Conservation (phyloP, 1,139 yeast genomes). For the Kazachstania sp. region DNA sequence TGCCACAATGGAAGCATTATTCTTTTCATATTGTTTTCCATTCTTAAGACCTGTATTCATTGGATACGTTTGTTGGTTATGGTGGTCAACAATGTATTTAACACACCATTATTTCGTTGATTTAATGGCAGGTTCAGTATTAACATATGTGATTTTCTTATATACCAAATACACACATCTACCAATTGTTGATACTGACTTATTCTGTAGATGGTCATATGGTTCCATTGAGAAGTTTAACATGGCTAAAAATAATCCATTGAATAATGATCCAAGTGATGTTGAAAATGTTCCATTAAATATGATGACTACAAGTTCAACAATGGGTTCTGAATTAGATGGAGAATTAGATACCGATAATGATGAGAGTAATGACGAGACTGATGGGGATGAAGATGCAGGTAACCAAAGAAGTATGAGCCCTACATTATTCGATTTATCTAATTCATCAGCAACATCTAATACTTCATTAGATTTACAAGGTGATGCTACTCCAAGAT, state of each 20-base stretch:
- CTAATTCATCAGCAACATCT: constrained; percentile 28
- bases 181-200: constrained; percentile 55
- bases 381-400: constrained; percentile 16
- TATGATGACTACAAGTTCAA: constrained; percentile 1
- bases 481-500: constrained; percentile 21
- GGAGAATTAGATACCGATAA: neutral
- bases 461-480: constrained; percentile 20
- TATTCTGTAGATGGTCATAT: constrained; percentile 85
- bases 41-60: constrained; percentile 55
- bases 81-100: constrained; percentile 98
- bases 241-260: constrained; percentile 32
- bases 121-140: constrained; percentile 78
- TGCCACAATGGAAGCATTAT: constrained; percentile 87
- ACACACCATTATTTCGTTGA: constrained; percentile 94
- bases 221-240: constrained; percentile 31
- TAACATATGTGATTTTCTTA: constrained; percentile 63
- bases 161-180: constrained; percentile 64
- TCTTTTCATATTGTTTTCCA: constrained; percentile 77
- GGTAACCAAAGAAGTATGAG: constrained; percentile 18
- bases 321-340: constrained; percentile 7
- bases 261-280: constrained; percentile 23
- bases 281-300: constrained; percentile 26
- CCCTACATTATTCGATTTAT: constrained; percentile 25
- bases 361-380: too few relatives aligned
- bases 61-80: constrained; percentile 76